Percentiles rank a stretch among this genome's conserved stretches.
Conservation (phyloP, 2,329 filamentous ascomycete species). For the Phaeophleospora eucalypticola region DNA sequence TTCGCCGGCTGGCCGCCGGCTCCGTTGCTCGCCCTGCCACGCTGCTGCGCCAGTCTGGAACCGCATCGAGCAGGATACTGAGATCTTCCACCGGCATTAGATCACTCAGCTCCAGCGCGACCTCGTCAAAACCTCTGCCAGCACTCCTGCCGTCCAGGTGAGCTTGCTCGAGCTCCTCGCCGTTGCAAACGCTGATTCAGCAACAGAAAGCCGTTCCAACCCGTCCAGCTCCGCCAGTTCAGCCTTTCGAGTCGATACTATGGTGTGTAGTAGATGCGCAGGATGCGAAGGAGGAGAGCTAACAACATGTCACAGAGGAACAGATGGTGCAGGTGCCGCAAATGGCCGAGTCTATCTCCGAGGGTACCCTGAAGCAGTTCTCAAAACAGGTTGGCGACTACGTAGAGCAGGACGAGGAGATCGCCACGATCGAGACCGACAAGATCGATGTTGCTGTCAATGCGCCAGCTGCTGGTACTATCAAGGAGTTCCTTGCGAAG, state of each 20-base stretch:
- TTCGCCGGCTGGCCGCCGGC: constrained; percentile 33
- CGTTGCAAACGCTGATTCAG: background rate
- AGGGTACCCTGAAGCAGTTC: constrained; percentile 95
- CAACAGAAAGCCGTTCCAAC: constrained; percentile 26
- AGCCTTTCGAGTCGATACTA: constrained; percentile 31
- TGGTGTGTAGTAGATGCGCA: constrained; percentile 24
- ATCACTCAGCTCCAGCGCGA: constrained; percentile 20
- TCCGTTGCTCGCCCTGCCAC: constrained; percentile 22
- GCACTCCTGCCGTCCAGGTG: constrained; percentile 21
- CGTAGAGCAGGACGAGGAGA: constrained; percentile 93
- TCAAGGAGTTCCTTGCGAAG: constrained; percentile 85
- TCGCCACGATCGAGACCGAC: constrained; percentile 98
- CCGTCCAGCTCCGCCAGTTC: constrained; percentile 30
- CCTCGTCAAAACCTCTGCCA: constrained; percentile 18
- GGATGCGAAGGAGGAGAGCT: constrained; percentile 2
- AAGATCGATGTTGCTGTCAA: constrained; percentile 99
- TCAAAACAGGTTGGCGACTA: constrained; percentile 89
- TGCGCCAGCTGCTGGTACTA: constrained; percentile 80
- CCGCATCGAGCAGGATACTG: constrained; percentile 23
- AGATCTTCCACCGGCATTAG: constrained; percentile 21
- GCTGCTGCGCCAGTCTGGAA: constrained; percentile 27
- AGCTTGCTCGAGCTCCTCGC: constrained; percentile 2
- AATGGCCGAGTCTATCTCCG: constrained; percentile 98
- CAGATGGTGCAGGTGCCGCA: constrained; percentile 87
- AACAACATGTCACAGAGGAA: constrained; percentile 54